Evolutionary conservation across 1,284 basidiomycete species (phyloP).

Genomic region (Volvariella surrecta): DNA sequence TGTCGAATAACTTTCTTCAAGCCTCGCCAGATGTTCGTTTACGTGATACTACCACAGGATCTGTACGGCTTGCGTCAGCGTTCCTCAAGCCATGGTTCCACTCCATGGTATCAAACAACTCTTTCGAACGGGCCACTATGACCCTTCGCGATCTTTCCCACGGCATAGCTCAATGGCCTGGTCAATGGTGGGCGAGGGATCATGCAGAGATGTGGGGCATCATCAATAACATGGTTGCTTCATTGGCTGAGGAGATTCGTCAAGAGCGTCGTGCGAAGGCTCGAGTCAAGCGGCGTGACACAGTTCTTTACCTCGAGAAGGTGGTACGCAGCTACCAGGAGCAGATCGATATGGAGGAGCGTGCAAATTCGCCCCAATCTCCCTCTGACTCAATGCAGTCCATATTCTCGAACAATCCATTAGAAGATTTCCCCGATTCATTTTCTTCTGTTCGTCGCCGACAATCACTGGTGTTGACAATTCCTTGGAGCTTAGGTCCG

Average conservation of each 20-base stretch:
- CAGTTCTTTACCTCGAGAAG: slow-evolving; percentile 40
- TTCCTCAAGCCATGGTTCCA: slow-evolving; percentile 66
- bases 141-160: slow-evolving; percentile 45
- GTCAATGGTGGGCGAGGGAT: slow-evolving; percentile 52
- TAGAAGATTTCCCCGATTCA: too few species aligned
- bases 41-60: slow-evolving; percentile 55
- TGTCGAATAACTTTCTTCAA: slow-evolving; percentile 51
- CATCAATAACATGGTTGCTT: slow-evolving; percentile 44
- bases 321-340: slow-evolving; percentile 15
- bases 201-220: slow-evolving; percentile 51
- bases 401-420: too few species aligned
- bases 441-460: too few species aligned
- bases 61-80: slow-evolving; percentile 54
- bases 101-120: slow-evolving; percentile 34
- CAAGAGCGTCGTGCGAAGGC: slow-evolving; percentile 26
- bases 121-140: slow-evolving; percentile 34
- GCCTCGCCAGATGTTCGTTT: slow-evolving; percentile 44
- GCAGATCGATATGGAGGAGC: slow-evolving; percentile 1
- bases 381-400: too few species aligned
- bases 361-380: too few species aligned
- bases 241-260: slow-evolving; percentile 55
- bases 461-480: too few species aligned
- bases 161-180: slow-evolving; percentile 61
- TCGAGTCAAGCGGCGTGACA: slow-evolving; percentile 37
- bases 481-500: too few species aligned